Evolutionary conservation across 768 basidiomycete genomes (phyloP).

Genomic region (Gelatoporia subvermispora): DNA sequence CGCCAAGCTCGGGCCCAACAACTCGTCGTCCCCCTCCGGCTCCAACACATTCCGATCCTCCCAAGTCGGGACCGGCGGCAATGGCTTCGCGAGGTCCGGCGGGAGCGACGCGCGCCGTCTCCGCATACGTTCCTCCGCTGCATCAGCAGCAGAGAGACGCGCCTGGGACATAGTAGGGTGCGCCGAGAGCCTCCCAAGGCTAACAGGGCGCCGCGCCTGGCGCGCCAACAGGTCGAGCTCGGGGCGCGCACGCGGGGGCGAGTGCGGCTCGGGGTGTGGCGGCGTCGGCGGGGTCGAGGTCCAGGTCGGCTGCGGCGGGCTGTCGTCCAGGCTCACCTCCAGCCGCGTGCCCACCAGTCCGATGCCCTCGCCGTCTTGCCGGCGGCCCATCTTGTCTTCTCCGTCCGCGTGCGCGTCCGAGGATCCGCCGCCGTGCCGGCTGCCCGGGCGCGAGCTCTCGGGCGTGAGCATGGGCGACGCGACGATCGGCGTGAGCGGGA

Average conservation of each 20-base stretch:
- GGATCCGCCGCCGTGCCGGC: neutral
- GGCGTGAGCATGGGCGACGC: constrained; percentile 59
- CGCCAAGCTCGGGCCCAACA: constrained; percentile 13
- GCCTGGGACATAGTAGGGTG: neutral
- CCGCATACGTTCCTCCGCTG: constrained; percentile 8
- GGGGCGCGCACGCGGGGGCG: constrained; percentile 33
- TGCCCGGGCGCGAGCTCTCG: constrained; percentile 20
- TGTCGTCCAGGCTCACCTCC: neutral
- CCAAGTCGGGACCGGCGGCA: constrained; percentile 1
- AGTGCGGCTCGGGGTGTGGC: constrained; percentile 26
- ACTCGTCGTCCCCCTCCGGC: neutral
- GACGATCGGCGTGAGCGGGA: constrained; percentile 49
- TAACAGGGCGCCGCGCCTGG: neutral
- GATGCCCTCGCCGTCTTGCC: no score
- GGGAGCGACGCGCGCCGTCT: constrained; percentile 12
- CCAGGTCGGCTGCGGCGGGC: constrained; percentile 43
- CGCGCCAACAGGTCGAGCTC: neutral
- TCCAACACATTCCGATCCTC: neutral
- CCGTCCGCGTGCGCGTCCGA: neutral
- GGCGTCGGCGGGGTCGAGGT: constrained; percentile 57
- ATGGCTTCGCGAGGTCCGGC: constrained; percentile 11
- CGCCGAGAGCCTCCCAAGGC: constrained; percentile 2
- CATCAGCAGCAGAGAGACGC: neutral
- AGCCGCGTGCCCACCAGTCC: neutral
- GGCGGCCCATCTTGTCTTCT: no score